phyloP scores from a whole-genome alignment of 176 grass and related monocot species.

The sorghum (Sorghum bicolor) region DNA sequence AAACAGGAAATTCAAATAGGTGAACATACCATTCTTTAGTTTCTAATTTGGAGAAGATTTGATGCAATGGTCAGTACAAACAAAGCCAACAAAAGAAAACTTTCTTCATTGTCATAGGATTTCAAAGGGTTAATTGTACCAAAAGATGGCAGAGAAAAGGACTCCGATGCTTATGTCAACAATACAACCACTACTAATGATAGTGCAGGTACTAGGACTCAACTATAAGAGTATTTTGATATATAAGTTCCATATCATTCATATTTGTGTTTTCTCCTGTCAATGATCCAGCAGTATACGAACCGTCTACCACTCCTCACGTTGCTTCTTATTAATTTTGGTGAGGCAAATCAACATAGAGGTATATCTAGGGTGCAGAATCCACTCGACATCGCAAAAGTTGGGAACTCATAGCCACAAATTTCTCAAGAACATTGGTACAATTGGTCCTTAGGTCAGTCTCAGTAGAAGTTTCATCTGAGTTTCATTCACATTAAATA shows the following conservation, averaged over 20 bases:
- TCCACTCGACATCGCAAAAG: not conserved
- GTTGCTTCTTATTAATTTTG: not conserved
- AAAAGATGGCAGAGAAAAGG: constrained; percentile 5
- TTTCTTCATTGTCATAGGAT: not conserved
- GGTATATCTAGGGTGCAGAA: not conserved
- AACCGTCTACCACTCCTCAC: not conserved
- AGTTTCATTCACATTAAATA: too few species aligned
- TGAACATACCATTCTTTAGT: constrained; percentile 19
- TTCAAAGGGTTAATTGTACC: not conserved
- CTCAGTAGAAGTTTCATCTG: too few species aligned
- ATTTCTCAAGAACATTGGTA: not conserved
- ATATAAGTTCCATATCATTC: not conserved
- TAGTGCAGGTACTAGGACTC: not conserved
- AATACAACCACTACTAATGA: not conserved
- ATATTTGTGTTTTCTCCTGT: not conserved
- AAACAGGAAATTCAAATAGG: not conserved
- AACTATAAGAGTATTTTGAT: not conserved
- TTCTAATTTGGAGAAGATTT: not conserved
- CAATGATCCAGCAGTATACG: not conserved
- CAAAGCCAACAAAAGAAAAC: not conserved
- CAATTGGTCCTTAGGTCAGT: too few species aligned
- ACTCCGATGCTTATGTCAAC: not conserved
- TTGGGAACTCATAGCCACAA: not conserved
- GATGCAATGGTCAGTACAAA: not conserved
- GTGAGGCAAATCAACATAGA: not conserved